phyloP scores from a whole-genome alignment of 495 filamentous ascomycete species.

The Beverwykella pulmonaria region DNA sequence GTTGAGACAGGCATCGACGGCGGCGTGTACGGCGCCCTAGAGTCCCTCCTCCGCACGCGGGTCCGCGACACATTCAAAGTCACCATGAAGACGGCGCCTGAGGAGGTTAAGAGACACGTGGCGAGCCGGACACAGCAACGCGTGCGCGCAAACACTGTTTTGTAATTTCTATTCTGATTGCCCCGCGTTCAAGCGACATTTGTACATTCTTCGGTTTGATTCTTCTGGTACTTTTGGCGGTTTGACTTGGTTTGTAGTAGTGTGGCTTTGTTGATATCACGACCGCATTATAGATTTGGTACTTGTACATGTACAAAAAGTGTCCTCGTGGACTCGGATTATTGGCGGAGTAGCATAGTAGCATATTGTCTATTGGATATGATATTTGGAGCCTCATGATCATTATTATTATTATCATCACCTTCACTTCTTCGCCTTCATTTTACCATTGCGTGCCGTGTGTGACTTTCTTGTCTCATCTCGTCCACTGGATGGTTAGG shows the following conservation, averaged over 20 bases:
- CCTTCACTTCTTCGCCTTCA: background rate
- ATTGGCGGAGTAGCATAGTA: background rate
- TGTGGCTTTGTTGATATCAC: conserved; percentile 7
- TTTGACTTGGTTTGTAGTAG: too few relatives aligned
- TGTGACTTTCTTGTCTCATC: background rate
- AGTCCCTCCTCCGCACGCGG: conserved; percentile 32
- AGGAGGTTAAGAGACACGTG: conserved; percentile 36
- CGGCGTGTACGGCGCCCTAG: conserved; percentile 30
- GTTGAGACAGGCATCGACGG: conserved; percentile 25
- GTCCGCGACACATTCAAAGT: conserved; percentile 36
- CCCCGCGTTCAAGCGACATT: conserved; percentile 2
- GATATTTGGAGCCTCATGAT: too few relatives aligned
- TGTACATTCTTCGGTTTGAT: conserved; percentile 1
- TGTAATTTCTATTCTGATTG: background rate
- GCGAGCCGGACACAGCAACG: conserved; percentile 13
- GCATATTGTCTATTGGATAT: background rate
- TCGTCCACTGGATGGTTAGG: background rate
- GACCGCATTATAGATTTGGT: background rate
- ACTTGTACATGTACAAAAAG: background rate
- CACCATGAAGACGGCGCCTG: conserved; percentile 32
- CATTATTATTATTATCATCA: too few relatives aligned
- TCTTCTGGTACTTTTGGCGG: too few relatives aligned
- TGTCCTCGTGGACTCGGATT: background rate
- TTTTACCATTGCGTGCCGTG: background rate
- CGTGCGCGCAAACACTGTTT: conserved; percentile 3